Conservation (phyloP, 805 yeast genomes). For the Saturnispora hagleri region DNA sequence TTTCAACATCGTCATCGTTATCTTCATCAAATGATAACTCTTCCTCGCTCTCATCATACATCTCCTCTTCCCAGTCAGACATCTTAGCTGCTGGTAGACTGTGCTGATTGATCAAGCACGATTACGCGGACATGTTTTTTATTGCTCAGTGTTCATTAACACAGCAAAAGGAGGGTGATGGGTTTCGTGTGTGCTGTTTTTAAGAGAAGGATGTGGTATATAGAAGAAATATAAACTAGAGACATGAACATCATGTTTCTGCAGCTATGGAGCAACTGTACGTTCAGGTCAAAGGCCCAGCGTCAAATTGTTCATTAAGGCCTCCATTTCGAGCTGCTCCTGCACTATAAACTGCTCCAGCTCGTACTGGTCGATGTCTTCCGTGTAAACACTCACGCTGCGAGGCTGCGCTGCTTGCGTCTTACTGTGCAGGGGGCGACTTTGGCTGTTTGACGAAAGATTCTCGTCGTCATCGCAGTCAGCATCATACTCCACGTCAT, state of each 20-base stretch:
- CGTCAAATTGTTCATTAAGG: conserved; percentile 11
- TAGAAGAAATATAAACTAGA: background rate
- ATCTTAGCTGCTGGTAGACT: conserved; percentile 11
- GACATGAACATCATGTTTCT: background rate
- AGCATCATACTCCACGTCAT: conserved; percentile 24
- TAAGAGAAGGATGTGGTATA: background rate
- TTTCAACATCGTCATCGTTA: conserved; percentile 16
- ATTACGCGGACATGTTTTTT: background rate
- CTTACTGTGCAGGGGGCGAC: background rate
- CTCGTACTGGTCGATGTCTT: conserved; percentile 9
- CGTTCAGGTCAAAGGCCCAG: conserved; percentile 7
- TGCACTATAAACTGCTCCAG: conserved; percentile 24
- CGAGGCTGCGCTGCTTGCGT: background rate
- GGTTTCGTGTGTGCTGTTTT: background rate
- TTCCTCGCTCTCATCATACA: conserved; percentile 29
- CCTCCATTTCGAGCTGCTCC: conserved; percentile 23
- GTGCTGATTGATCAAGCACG: background rate
- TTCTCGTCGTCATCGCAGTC: conserved; percentile 13
- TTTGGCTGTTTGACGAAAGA: background rate
- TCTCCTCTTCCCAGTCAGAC: conserved; percentile 32
- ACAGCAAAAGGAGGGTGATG: no score
- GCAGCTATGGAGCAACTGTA: background rate
- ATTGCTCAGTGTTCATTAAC: background rate
- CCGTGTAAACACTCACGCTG: background rate
- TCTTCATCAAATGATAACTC: conserved; percentile 28